Percentiles rank a stretch among this genome's conserved stretches.
Conservation (phyloP, 1,139 yeast species). For the Keqinozyma sinolaborantium region DNA sequence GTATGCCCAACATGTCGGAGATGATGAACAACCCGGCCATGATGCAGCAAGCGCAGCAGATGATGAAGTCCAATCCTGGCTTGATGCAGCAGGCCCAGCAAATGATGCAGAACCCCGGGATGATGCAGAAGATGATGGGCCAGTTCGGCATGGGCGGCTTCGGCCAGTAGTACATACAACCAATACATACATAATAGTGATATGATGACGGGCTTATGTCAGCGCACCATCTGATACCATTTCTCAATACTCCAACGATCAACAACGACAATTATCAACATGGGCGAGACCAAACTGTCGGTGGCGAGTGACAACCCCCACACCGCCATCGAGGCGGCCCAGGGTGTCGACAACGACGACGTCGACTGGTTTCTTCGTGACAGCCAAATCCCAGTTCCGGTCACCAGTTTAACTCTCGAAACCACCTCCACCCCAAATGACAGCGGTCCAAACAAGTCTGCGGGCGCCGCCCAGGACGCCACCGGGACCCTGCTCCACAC, state of each 20-base stretch:
- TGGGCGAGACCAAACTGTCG: no score
- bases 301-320: no score
- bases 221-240: no score
- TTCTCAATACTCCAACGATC: no score
- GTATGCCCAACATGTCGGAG: slow-evolving; percentile 53
- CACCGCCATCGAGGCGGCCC: slow-evolving; percentile 8
- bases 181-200: not conserved
- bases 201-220: no score
- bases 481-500: slow-evolving; percentile 22
- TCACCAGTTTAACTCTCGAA: not conserved
- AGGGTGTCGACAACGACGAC: slow-evolving; percentile 31
- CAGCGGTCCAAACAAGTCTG: not conserved
- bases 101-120: slow-evolving; percentile 53
- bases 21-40: slow-evolving; percentile 47
- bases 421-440: slow-evolving; percentile 1
- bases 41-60: slow-evolving; percentile 48
- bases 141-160: slow-evolving; percentile 45
- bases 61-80: slow-evolving; percentile 69
- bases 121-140: slow-evolving; percentile 77
- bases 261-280: no score
- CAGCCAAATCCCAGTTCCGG: slow-evolving; percentile 10
- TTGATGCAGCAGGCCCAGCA: slow-evolving; percentile 63
- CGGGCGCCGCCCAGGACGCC: not conserved
- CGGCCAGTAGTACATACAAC: not conserved
- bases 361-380: slow-evolving; percentile 52